A percentile compares a stretch with the other conserved stretches of the same genome.
Evolutionary conservation across 2,329 filamentous ascomycete genomes (phyloP).

Genomic region (Lachnellula hyalina): DNA sequence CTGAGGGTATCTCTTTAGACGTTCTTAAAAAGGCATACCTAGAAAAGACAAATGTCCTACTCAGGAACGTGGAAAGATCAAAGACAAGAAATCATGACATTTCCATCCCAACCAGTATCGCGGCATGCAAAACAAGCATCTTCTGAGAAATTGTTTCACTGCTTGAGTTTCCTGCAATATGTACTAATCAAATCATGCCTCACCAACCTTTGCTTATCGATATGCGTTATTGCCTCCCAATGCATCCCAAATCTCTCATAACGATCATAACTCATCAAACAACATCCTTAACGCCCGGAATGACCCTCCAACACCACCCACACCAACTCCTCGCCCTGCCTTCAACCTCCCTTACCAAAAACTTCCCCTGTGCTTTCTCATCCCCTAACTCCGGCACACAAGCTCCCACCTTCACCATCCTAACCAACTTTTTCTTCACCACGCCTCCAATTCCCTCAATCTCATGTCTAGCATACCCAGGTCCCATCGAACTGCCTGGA

Average conservation of each 20-base stretch:
- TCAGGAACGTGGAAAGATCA: no score
- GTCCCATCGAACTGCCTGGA: constrained; percentile 38
- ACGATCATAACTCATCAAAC: constrained; percentile 7
- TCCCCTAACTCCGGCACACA: constrained; percentile 84
- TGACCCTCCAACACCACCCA: constrained; percentile 79
- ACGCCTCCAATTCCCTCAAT: constrained; percentile 86
- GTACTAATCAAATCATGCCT: no score
- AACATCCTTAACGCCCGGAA: constrained; percentile 51
- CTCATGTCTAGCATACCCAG: constrained; percentile 81
- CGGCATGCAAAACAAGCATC: no score
- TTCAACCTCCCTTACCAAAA: constrained; percentile 64
- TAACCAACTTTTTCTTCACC: constrained; percentile 83
- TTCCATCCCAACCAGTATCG: no score
- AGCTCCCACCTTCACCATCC: constrained; percentile 73
- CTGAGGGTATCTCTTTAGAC: no score
- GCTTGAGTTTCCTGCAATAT: no score
- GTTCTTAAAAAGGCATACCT: no score
- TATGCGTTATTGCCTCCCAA: background rate
- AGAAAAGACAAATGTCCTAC: no score
- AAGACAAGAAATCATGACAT: no score
- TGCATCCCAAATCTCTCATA: background rate
- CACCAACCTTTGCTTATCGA: no score
- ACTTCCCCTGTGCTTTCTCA: constrained; percentile 60
- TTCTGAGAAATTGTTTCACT: no score
- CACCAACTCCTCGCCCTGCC: constrained; percentile 77